Evolutionary conservation across 2,329 filamentous ascomycete species (phyloP), one percentile per base, ranked within the genome.

Genomic region (Colletotrichum lini): DNA sequence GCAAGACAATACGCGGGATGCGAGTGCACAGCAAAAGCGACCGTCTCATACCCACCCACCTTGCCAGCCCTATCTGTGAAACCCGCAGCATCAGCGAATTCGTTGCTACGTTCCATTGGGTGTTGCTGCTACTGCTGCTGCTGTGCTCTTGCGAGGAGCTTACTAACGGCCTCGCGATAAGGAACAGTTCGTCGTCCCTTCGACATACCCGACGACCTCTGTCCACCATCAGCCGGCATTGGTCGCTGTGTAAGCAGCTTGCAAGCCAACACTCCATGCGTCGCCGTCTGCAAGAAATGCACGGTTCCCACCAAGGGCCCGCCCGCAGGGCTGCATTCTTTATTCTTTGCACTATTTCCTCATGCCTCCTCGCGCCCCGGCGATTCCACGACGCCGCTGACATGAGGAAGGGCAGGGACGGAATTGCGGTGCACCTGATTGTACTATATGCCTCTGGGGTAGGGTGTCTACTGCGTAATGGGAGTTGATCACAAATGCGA

Each of bases 61-160:
- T 2, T 6, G 16, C 21, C 68, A 71, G 68, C 68, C 68, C 65
- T 71, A 71, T 64, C 53, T 54, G 40, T 47, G 40, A 44, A 47
- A 68, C 58, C 65, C 68, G 65, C 68, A 62, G 52, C 58, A 54
- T 35, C 65, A 45, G 58, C 57, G 52, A 42, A 53, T 44, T 61
- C n/a, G 59, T 26, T 68, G 58, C 47, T 68, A 71, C 65, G 68
- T 71, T 71, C 65, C 65, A 68, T 68, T 52, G 40, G 18, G n/a
- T 59, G 26, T 12, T 60, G 42, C 30, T 35, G 30, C 30, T 35
- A 1, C 30, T 60, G 8, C 42, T 47, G 40, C 44, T 59, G n/a
- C 21, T 35, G 8, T 60, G 23, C 4, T 44, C 12, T 52, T 44
- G 38, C 42, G 45, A 38, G n/a, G 52, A 58, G 58, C 65, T 71